These are phyloP conservation scores for Fusarium nelsonii DNA, from an alignment of 2,329 filamentous ascomycete genomes.

Conservation along the genomic window DNA sequence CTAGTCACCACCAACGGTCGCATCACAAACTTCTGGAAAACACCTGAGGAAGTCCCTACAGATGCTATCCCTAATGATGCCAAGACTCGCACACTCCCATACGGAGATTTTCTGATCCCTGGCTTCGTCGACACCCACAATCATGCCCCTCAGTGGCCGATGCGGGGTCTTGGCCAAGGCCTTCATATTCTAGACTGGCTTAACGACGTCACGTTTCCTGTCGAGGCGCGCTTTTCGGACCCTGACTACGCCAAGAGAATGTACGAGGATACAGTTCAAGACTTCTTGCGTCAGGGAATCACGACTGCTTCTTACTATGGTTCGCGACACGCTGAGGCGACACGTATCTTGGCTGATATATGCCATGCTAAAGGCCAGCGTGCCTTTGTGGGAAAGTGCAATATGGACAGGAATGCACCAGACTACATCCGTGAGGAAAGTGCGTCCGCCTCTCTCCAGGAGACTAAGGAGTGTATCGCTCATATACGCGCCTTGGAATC, in stretches of 20 bases:
- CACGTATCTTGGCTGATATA: conserved; percentile 15
- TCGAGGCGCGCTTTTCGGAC: conserved; percentile 20
- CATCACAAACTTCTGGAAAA: conserved; percentile 20
- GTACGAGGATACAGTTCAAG: conserved; percentile 16
- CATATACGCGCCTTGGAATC: conserved; percentile 1
- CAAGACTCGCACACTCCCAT: accelerated
- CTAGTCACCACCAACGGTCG: neutral
- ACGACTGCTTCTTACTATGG: conserved; percentile 28
- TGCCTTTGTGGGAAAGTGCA: conserved; percentile 26
- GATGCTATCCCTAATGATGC: neutral
- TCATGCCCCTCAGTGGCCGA: conserved; percentile 71
- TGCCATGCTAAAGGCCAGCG: conserved; percentile 12
- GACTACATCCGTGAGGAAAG: conserved; percentile 13
- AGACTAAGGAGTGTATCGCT: conserved; percentile 16
- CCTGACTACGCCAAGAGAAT: conserved; percentile 4
- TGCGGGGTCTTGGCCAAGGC: conserved; percentile 62
- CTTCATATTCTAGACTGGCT: conserved; percentile 73
- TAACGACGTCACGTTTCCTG: conserved; percentile 69
- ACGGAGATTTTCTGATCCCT: conserved; percentile 55
- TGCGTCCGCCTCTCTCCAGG: neutral
- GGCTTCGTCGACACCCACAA: conserved; percentile 76
- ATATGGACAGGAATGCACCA: conserved; percentile 26
- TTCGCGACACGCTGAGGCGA: conserved; percentile 21
- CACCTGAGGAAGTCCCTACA: neutral
- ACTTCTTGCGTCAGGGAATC: conserved; percentile 20